Evolutionary conservation across 2,329 filamentous ascomycete genomes (phyloP).

Genomic region (Tolypocladium ophioglossoides): DNA sequence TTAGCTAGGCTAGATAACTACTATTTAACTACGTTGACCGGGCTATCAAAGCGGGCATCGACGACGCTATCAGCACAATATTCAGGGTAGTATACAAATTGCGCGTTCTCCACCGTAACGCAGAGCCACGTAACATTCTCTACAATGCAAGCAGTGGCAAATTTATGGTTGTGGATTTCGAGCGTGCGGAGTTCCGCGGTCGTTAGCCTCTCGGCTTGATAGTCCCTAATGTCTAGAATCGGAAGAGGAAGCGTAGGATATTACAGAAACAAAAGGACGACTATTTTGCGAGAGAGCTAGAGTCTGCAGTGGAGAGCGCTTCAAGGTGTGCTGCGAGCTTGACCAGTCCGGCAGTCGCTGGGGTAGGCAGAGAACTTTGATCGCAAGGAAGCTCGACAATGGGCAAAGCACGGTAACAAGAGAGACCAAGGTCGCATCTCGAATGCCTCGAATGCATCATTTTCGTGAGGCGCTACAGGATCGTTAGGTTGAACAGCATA

Average conservation of each 20-base stretch:
- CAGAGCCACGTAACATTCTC: slow-evolving; percentile 19
- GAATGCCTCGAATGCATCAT: too few species aligned
- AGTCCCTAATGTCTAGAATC: slow-evolving; percentile 7
- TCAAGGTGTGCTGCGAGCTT: neutral
- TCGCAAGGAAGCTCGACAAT: too few species aligned
- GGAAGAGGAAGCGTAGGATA: slow-evolving; percentile 11
- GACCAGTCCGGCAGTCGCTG: too few species aligned
- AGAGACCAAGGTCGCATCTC: too few species aligned
- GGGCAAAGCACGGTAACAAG: too few species aligned
- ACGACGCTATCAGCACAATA: neutral
- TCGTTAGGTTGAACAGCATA: too few species aligned
- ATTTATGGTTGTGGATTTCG: slow-evolving; percentile 23
- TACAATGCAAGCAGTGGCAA: slow-evolving; percentile 12
- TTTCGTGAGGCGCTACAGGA: too few species aligned
- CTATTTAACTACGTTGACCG: neutral
- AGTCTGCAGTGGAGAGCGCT: neutral
- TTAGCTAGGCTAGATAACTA: neutral
- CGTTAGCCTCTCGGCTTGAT: slow-evolving; percentile 12
- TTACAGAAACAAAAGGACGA: slow-evolving; percentile 7
- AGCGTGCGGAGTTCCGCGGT: slow-evolving; percentile 12
- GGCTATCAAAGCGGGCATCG: neutral
- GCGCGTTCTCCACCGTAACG: slow-evolving; percentile 16
- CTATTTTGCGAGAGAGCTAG: slow-evolving; percentile 5
- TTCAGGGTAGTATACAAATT: slow-evolving; percentile 8
- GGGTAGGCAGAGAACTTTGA: too few species aligned